These are phyloP conservation scores for Xerocomellus chrysenteron DNA, from an alignment of 768 basidiomycete genomes.

Conservation along the genomic window DNA sequence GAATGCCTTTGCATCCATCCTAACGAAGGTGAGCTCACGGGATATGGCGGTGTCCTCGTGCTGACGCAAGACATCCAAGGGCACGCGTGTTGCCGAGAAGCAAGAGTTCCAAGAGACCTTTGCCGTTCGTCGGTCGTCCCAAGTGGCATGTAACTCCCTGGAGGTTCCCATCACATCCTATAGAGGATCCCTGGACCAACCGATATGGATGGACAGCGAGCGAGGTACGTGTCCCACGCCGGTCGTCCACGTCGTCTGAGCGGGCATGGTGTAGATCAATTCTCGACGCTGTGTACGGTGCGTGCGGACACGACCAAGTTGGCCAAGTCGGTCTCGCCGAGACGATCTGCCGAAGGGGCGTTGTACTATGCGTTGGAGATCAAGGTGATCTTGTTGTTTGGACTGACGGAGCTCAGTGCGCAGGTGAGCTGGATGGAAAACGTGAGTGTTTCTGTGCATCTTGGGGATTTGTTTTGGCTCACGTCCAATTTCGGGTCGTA, in stretches of 20 bases:
- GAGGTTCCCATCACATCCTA: conserved; percentile 32
- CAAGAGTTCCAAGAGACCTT: conserved; percentile 44
- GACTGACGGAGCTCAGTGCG: conserved; percentile 52
- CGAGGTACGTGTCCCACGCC: conserved; percentile 19
- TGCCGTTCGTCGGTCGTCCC: conserved; percentile 28
- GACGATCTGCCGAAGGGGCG: conserved; percentile 21
- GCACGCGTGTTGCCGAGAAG: conserved; percentile 43
- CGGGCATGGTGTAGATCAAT: conserved; percentile 25
- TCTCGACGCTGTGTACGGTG: conserved; percentile 36
- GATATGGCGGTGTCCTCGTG: neutral
- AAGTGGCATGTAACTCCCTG: conserved; percentile 21
- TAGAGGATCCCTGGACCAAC: conserved; percentile 25
- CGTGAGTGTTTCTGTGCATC: conserved; percentile 31
- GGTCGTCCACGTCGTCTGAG: neutral
- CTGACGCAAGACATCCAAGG: conserved; percentile 29
- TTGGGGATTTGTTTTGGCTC: neutral
- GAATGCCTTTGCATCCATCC: conserved; percentile 42
- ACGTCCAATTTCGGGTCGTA: neutral
- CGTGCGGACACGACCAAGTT: conserved; percentile 34
- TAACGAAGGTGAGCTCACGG: conserved; percentile 36
- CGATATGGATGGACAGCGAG: conserved; percentile 36
- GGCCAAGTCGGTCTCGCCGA: conserved; percentile 23
- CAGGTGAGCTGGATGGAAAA: conserved; percentile 52
- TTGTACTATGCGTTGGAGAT: conserved; percentile 30
- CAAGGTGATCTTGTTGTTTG: conserved; percentile 47